Conservation (phyloP, 176 grass and related monocot genomes). For the Rhipidocladum racemiflorum region DNA sequence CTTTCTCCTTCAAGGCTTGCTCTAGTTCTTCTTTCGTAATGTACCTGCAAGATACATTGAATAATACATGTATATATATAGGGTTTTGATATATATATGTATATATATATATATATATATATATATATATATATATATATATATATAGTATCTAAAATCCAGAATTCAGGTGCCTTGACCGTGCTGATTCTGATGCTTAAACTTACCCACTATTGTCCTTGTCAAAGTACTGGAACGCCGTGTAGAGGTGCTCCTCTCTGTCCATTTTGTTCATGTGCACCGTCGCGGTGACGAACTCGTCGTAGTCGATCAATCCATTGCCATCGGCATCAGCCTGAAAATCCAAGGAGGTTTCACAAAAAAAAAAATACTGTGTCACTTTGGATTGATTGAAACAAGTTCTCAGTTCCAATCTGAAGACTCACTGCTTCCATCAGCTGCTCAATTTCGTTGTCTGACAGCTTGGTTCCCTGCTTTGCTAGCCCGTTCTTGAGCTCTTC, state of each 20-base stretch:
- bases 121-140: no score
- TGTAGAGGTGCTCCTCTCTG: slow-evolving; percentile 75
- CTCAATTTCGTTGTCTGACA: no score
- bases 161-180: background rate
- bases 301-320: slow-evolving; percentile 78
- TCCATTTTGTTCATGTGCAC: slow-evolving; percentile 83
- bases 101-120: background rate
- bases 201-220: slow-evolving; percentile 77
- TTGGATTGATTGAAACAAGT: no score
- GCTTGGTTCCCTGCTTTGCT: slow-evolving; percentile 65
- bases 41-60: slow-evolving; percentile 37
- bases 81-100: no score
- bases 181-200: background rate
- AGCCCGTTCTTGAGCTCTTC: slow-evolving; percentile 75
- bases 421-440: no score
- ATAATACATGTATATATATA: no score
- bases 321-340: slow-evolving; percentile 88
- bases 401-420: no score
- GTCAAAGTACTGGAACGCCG: no score
- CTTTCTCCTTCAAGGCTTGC: slow-evolving; percentile 65
- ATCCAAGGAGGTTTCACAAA: no score
- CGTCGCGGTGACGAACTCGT: slow-evolving; percentile 74
- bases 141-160: background rate
- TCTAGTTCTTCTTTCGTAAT: slow-evolving; percentile 83
- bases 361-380: no score